Percentiles rank a stretch among this genome's conserved stretches.
These are phyloP conservation scores for Mercurialis annua DNA, from an alignment of 345 rosid species.

Conservation along the genomic window DNA sequence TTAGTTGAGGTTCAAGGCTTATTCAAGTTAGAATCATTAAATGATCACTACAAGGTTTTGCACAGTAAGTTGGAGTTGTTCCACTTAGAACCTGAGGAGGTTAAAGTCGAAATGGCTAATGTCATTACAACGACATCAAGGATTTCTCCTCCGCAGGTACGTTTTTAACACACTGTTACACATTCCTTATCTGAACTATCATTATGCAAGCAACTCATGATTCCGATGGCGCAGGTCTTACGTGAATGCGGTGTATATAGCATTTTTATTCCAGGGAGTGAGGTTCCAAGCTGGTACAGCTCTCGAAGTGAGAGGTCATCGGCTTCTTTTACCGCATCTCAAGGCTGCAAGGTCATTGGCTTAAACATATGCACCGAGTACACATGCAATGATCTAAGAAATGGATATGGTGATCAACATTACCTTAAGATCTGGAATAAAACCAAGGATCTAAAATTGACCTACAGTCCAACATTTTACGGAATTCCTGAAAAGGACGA, in stretches of 20 bases:
- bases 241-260: constrained; percentile 20
- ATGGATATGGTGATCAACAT: neutral
- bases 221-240: constrained; percentile 13
- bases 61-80: neutral
- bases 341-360: constrained; percentile 7
- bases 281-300: constrained; percentile 17
- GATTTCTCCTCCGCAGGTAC: constrained; percentile 15
- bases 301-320: neutral
- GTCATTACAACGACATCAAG: neutral
- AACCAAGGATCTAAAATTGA: constrained; percentile 13
- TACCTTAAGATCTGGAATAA: neutral
- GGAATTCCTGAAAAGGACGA: constrained; percentile 2
- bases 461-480: constrained; percentile 14
- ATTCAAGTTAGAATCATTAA: constrained; percentile 14
- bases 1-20: constrained; percentile 9
- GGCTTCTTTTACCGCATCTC: neutral
- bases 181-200: neutral
- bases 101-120: constrained; percentile 5
- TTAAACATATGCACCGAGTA: constrained; percentile 15
- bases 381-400: neutral
- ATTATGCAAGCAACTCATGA: neutral
- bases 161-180: neutral
- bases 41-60: neutral
- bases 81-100: neutral
- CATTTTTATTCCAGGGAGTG: constrained; percentile 19